These are phyloP conservation scores for Suillus weaverae DNA, from an alignment of 768 basidiomycete genomes.

Conservation along the genomic window DNA sequence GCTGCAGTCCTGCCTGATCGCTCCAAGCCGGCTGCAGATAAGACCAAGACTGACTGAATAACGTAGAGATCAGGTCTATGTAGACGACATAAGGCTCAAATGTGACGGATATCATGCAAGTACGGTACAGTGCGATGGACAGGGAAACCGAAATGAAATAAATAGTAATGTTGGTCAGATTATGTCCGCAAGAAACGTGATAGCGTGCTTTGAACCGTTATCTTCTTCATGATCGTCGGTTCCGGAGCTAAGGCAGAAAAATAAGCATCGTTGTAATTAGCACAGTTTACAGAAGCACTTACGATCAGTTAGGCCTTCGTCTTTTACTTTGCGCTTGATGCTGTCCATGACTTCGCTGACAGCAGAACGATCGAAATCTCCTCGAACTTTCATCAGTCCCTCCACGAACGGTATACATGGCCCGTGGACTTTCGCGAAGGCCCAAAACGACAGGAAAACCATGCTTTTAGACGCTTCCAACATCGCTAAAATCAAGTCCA, in stretches of 20 bases:
- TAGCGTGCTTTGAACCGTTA: slow-evolving; percentile 72
- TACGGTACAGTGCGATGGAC: background rate
- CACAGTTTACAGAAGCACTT: slow-evolving; percentile 34
- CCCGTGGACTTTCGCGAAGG: slow-evolving; percentile 91
- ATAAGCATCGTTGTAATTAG: background rate
- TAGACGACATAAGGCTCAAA: slow-evolving; percentile 5
- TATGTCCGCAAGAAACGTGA: slow-evolving; percentile 67
- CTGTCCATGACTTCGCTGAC: slow-evolving; percentile 93
- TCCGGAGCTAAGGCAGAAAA: slow-evolving; percentile 56
- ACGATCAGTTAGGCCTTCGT: slow-evolving; percentile 84
- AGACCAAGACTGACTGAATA: slow-evolving; percentile 49
- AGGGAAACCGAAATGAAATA: background rate
- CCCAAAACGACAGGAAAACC: slow-evolving; percentile 90
- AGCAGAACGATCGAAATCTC: slow-evolving; percentile 87
- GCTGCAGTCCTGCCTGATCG: slow-evolving; percentile 76
- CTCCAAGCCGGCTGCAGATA: slow-evolving; percentile 44
- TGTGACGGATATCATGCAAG: slow-evolving; percentile 1
- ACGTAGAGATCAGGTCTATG: slow-evolving; percentile 19
- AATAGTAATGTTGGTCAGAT: background rate
- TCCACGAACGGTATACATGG: slow-evolving; percentile 93
- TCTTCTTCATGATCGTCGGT: slow-evolving; percentile 91
- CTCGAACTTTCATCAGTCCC: slow-evolving; percentile 82
- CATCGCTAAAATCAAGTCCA: slow-evolving; percentile 80
- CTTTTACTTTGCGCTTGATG: slow-evolving; percentile 88
- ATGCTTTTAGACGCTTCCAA: slow-evolving; percentile 86